phyloP scores from a whole-genome alignment of 2,329 filamentous ascomycete genomes.

The Cladosporium cucumerinum region DNA sequence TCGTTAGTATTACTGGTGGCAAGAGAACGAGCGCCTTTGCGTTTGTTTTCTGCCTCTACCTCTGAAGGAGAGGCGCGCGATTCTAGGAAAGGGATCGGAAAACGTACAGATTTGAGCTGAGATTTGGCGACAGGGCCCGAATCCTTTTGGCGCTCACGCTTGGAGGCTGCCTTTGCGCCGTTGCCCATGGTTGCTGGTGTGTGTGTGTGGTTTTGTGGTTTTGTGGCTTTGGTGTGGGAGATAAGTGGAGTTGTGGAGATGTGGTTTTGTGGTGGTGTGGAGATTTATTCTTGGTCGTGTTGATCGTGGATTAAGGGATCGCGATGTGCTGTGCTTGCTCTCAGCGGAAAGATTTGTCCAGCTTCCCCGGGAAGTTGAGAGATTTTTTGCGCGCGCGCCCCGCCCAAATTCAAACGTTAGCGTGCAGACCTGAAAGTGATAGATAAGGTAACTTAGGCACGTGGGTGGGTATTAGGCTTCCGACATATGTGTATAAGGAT shows the following conservation, averaged over 20 bases:
- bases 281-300: slow-evolving; percentile 1
- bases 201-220: not conserved
- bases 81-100: too few relatives aligned
- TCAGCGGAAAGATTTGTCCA: not conserved
- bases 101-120: slow-evolving; percentile 25
- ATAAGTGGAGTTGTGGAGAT: not conserved
- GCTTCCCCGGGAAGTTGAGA: not conserved
- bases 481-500: too few relatives aligned
- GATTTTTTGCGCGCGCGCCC: not conserved
- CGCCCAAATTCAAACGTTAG: too few relatives aligned
- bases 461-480: too few relatives aligned
- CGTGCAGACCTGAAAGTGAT: too few relatives aligned
- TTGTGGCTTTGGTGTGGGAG: not conserved
- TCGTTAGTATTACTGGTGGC: not conserved
- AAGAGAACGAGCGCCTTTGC: not conserved
- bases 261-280: not conserved
- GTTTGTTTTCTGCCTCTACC: too few relatives aligned
- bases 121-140: slow-evolving; percentile 37
- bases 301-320: not conserved
- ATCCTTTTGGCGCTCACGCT: slow-evolving; percentile 71
- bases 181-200: slow-evolving; percentile 21
- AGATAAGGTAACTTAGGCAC: too few relatives aligned
- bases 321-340: not conserved
- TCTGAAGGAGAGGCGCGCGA: not conserved
- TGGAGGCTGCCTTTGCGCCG: slow-evolving; percentile 65